Base-by-base conservation (phyloP, 2,329 filamentous ascomycete species). In the Calonectria fujianensis region DNA sequence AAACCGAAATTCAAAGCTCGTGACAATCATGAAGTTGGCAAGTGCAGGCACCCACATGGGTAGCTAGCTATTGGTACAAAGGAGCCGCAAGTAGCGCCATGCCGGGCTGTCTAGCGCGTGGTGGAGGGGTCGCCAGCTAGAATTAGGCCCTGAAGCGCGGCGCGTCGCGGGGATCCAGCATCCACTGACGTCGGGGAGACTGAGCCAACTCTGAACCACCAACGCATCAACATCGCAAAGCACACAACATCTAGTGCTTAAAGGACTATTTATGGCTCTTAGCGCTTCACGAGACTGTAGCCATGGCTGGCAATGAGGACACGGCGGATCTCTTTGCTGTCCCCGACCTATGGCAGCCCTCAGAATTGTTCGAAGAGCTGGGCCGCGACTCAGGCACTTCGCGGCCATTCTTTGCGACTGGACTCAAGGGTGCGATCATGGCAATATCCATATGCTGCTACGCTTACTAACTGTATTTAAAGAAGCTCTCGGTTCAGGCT, bases 261-360 rank as follows among this genome's bases (percentile, higher is more conserved):
- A 41, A 66, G 51, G 57, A 72, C 63, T 45, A 80, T 81, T 76
- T 72, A 71, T 57, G 64, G 32, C 45, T 41, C 52, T 68, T n/a
- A 27, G n/a, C 31, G 32, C 70, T 20, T 71, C 48, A 27, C 14
- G n/a, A n/a, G 20, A 70, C 39, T 69, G 39, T 13, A 32, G 81
- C 72, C 74, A 85, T 85, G 83, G 77, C 76, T 74, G 73, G 85
- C 74, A 83, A 88, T 69, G 83, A 87, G 74, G 85, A 88, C 51
- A 81, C 84, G 69, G 87, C 89, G 63, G 85, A 93, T 80, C 88
- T 93, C 39, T 95, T 95, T 81, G 89, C 90, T 50, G 91, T 92
- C 59, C 91, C 91, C 50, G 88, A 93, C 80, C 89, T 94, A 75
- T 91, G 90, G 89, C 86, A 86, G 70, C 85, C 88, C 32, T 91